phyloP scores from a whole-genome alignment of 1,284 basidiomycete genomes.

The Melampsora occidentalis region DNA sequence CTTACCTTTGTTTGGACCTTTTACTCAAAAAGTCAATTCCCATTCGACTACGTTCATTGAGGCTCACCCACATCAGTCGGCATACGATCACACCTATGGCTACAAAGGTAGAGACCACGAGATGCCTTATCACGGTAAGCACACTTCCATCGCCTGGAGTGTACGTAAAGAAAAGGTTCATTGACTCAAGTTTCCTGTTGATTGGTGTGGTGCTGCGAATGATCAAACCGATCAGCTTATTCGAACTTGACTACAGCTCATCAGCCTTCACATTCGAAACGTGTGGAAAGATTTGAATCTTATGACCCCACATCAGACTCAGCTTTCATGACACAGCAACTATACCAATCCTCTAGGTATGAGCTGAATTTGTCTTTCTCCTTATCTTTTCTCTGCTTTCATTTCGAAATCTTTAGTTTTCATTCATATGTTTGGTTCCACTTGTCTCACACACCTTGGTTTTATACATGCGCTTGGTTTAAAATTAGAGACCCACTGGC shows the following conservation, averaged over 20 bases:
- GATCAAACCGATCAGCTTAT: slow-evolving; percentile 1
- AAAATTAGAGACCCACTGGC: not conserved
- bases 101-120: not conserved
- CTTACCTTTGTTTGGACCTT: not conserved
- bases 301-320: not conserved
- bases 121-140: not conserved
- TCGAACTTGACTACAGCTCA: not conserved
- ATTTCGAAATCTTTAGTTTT: not conserved
- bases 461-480: not conserved
- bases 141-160: not conserved
- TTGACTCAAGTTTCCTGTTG: not conserved
- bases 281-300: not conserved
- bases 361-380: not conserved
- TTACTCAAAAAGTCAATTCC: slow-evolving; percentile 1
- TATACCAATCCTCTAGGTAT: not conserved
- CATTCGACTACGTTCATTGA: not conserved
- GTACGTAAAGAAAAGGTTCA: not conserved
- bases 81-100: not conserved
- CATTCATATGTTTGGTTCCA: not conserved
- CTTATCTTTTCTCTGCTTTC: not conserved
- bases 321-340: not conserved
- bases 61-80: not conserved
- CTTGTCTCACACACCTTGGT: not conserved
- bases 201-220: not conserved
- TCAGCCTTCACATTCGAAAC: not conserved